Percentiles rank a stretch among this genome's conserved stretches.
Evolutionary conservation across 2,329 filamentous ascomycete species (phyloP).

Genomic region (Juglanconis sp.): DNA sequence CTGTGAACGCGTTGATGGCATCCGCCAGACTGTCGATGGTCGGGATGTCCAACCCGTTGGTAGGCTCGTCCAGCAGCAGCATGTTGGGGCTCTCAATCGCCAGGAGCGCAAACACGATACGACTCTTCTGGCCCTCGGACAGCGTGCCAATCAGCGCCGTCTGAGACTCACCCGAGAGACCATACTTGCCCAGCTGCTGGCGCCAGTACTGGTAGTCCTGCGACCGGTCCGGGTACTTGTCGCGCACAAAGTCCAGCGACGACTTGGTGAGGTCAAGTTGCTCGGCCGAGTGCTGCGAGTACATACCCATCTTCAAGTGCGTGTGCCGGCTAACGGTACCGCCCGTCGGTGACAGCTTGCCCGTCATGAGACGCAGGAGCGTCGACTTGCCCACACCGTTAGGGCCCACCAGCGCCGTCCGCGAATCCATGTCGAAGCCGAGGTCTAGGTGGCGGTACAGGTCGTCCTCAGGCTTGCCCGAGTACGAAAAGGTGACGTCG

Average conservation of each 20-base stretch:
- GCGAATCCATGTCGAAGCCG: slow-evolving; percentile 99
- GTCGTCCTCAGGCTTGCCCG: slow-evolving; percentile 82
- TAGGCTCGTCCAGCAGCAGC: slow-evolving; percentile 96
- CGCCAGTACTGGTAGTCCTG: slow-evolving; percentile 99
- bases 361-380: slow-evolving; percentile 92
- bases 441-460: slow-evolving; percentile 96
- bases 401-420: slow-evolving; percentile 92
- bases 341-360: slow-evolving; percentile 80
- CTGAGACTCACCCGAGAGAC: slow-evolving; percentile 87
- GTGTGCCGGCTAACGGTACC: slow-evolving; percentile 89
- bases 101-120: slow-evolving; percentile 95
- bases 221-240: slow-evolving; percentile 84
- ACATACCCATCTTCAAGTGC: slow-evolving; percentile 96
- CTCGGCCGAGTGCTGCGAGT: slow-evolving; percentile 97
- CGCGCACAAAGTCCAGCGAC: slow-evolving; percentile 92
- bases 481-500: slow-evolving; percentile 97
- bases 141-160: slow-evolving; percentile 97
- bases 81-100: slow-evolving; percentile 97
- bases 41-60: slow-evolving; percentile 98
- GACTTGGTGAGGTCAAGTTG: slow-evolving; percentile 98
- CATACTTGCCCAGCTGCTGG: slow-evolving; percentile 93
- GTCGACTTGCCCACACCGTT: slow-evolving; percentile 99
- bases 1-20: slow-evolving; percentile 92
- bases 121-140: slow-evolving; percentile 95
- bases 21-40: slow-evolving; percentile 97